phyloP scores from a whole-genome alignment of 441 rosid genomes.

The Arabidopsis lyrata region DNA sequence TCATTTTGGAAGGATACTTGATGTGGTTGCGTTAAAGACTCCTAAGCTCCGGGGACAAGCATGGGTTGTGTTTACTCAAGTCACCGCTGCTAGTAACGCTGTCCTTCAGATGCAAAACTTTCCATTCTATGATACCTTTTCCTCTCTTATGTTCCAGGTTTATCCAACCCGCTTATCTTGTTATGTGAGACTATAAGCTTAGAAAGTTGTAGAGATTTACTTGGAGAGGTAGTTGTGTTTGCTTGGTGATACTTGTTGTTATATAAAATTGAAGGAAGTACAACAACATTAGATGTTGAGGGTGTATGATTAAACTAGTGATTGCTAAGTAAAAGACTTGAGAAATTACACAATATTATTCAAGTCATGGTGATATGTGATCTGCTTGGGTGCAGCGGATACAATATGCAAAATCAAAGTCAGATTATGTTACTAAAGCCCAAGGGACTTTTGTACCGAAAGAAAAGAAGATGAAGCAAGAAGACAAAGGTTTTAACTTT shows the following conservation, averaged over 20 bases:
- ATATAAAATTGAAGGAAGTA: background rate
- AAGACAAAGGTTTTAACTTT: constrained; percentile 65
- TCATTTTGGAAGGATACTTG: constrained; percentile 94
- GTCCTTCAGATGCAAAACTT: constrained; percentile 95
- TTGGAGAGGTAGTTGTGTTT: background rate
- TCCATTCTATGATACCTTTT: constrained; percentile 72
- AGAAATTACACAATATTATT: background rate
- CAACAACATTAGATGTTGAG: constrained; percentile 3
- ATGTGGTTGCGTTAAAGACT: constrained; percentile 94
- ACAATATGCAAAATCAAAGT: constrained; percentile 86
- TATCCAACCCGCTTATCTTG: background rate
- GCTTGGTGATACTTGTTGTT: constrained; percentile 6
- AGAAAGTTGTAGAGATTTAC: background rate
- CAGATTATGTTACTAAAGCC: constrained; percentile 80
- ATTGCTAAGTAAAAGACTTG: background rate
- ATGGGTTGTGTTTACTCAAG: constrained; percentile 91
- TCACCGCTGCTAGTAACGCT: constrained; percentile 88
- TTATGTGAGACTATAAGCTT: background rate
- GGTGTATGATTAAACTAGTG: background rate
- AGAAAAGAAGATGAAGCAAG: constrained; percentile 91
- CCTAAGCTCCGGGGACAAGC: constrained; percentile 95
- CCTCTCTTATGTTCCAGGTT: background rate
- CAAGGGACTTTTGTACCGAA: constrained; percentile 79
- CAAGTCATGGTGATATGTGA: constrained; percentile 20
- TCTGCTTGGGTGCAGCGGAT: constrained; percentile 63